Evolutionary conservation across 2,329 filamentous ascomycete genomes (phyloP), one percentile per base, ranked within the genome.

Genomic region (Blastomyces silverae): DNA sequence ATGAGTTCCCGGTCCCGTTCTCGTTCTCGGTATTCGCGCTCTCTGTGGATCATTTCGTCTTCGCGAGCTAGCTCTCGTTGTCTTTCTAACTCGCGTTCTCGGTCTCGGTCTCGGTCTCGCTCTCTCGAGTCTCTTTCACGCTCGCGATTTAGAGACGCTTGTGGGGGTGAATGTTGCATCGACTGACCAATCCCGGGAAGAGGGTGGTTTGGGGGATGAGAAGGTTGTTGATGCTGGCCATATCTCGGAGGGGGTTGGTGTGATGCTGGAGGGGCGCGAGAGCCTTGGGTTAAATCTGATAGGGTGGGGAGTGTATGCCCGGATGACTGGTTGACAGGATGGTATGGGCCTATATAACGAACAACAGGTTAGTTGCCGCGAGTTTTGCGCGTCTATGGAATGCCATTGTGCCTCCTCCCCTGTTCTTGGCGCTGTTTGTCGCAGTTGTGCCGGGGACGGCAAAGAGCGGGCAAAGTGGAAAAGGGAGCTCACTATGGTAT

Each of bases 1-100:
- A 86, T 83, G 67, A 86, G 75, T 56, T 80, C 79, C 61, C 79
- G 74, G 66, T 83, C 78, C 46, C 77, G 72, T 63, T 77, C 78
- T 50, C 77, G 72, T 63, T 77, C 78, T 50, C 78, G 78, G 62
- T 76, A 74, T 66, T 86, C 84, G 58, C 83, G 80, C 68, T 87
- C 83, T 65, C 83, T 79, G 67, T 85, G 82, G 64, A 77, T 79
- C 69, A 82, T 78, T 66, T 87, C 84, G 70, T 87, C 85, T 73
- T 87, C 81, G 70, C 83, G 72, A 65, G 77, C 67, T 28, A 69
- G 64, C 55, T 69, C 68, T 31, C 79, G 74, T 71, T 81, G 79
- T 69, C 78, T 72, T 67, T 80, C 78, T 22, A 79, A 72, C 64
- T 59, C 57, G 3, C 57, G 56, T 15, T 58, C 56, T 58, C 81